phyloP scores from a whole-genome alignment of 2,329 filamentous ascomycete genomes.

The Trichoderma polysporum region DNA sequence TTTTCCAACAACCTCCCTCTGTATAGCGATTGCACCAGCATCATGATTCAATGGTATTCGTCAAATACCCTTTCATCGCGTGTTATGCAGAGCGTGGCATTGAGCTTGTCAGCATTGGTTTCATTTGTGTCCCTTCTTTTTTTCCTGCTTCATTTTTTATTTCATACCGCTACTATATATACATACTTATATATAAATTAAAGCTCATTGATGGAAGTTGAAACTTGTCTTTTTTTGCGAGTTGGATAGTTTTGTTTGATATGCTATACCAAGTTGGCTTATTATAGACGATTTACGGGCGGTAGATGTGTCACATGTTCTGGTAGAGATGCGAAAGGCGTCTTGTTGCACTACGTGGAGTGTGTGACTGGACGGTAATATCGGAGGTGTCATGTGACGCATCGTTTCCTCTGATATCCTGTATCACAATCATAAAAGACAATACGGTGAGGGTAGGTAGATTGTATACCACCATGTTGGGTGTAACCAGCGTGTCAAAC shows the following conservation, averaged over 20 bases:
- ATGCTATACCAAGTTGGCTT: neutral
- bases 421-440: neutral
- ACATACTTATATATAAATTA: neutral
- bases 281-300: neutral
- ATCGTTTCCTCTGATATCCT: neutral
- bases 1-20: neutral
- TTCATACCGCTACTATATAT: slow-evolving; percentile 10
- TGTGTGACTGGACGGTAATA: too few species aligned
- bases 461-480: neutral
- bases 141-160: neutral
- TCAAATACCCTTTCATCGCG: neutral
- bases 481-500: neutral
- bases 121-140: neutral
- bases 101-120: slow-evolving; percentile 17
- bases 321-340: too few species aligned
- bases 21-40: slow-evolving; percentile 15
- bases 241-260: neutral
- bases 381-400: neutral
- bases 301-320: neutral
- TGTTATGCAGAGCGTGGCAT: slow-evolving; percentile 18
- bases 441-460: neutral
- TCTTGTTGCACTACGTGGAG: too few species aligned
- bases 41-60: slow-evolving; percentile 11
- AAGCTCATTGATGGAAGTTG: neutral
- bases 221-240: neutral